phyloP scores from a whole-genome alignment of 139 green algal species.

The Yamagishiella unicocca region DNA sequence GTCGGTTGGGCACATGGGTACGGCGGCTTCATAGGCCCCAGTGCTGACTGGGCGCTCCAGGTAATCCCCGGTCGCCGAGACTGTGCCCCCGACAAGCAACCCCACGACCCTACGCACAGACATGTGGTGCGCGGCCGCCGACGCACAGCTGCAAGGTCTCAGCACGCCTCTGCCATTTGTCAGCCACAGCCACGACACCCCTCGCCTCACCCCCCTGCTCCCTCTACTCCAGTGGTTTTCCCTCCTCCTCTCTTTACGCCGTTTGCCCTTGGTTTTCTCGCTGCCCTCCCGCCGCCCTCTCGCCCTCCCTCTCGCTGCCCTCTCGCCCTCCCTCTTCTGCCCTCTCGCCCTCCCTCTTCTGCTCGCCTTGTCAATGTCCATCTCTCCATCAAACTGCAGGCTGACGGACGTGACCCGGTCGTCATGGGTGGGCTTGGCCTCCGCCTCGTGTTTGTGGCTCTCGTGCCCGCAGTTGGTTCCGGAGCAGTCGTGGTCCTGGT shows the following conservation, averaged over 20 bases:
- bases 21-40: no score
- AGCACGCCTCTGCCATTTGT: not conserved
- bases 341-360: not conserved
- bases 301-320: not conserved
- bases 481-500: conserved; percentile 9
- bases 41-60: not conserved
- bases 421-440: conserved; percentile 57
- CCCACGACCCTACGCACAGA: no score
- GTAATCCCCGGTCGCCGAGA: no score
- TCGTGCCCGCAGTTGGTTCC: conserved; percentile 1
- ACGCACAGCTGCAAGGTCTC: not conserved
- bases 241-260: not conserved
- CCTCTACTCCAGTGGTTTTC: not conserved
- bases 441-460: conserved; percentile 36
- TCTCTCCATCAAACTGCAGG: conserved; percentile 87
- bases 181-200: no score
- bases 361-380: conserved; percentile 92
- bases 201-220: not conserved
- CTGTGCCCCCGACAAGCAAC: no score
- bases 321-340: not conserved
- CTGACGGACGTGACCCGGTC: conserved; percentile 79
- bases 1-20: not conserved
- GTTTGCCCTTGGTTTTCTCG: not conserved
- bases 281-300: not conserved
- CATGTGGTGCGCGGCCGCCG: not conserved